Percentiles rank a stretch among this genome's conserved stretches.
Evolutionary conservation across 441 rosid genomes (phyloP).

Genomic region (Sinapis alba): DNA sequence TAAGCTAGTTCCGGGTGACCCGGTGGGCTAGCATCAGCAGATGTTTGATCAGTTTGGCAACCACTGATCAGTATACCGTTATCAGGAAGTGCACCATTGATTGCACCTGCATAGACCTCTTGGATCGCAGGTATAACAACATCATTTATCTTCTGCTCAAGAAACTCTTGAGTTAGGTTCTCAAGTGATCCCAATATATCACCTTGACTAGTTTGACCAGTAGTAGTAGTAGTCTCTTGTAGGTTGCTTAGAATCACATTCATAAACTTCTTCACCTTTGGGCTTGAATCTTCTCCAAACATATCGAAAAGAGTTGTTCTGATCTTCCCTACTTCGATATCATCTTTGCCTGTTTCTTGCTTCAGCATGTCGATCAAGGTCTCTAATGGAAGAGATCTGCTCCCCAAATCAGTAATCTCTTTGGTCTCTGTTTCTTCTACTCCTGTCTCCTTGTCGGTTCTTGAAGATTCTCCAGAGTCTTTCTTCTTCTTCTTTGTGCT

Average conservation of each 20-base stretch:
- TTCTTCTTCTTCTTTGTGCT: slow-evolving; percentile 54
- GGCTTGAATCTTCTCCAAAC: slow-evolving; percentile 84
- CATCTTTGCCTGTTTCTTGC: slow-evolving; percentile 84
- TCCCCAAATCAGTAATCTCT: slow-evolving; percentile 40
- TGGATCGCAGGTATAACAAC: slow-evolving; percentile 58
- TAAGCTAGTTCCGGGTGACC: slow-evolving; percentile 69
- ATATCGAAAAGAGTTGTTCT: slow-evolving; percentile 73
- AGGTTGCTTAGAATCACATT: slow-evolving; percentile 58
- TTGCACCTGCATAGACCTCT: slow-evolving; percentile 77
- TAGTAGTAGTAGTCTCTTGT: slow-evolving; percentile 28
- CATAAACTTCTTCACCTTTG: slow-evolving; percentile 92
- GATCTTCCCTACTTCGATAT: slow-evolving; percentile 76
- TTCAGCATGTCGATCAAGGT: slow-evolving; percentile 74
- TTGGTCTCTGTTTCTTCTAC: not conserved
- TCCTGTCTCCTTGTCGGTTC: slow-evolving; percentile 39
- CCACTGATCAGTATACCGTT: slow-evolving; percentile 82
- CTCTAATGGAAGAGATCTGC: slow-evolving; percentile 68
- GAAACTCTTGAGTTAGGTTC: slow-evolving; percentile 69
- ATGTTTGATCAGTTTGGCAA: slow-evolving; percentile 88
- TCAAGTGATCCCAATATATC: slow-evolving; percentile 48
- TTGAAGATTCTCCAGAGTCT: slow-evolving; percentile 42
- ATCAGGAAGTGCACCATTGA: slow-evolving; percentile 57
- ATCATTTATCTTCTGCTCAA: slow-evolving; percentile 69
- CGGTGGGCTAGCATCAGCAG: slow-evolving; percentile 85
- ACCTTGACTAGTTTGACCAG: slow-evolving; percentile 6